Evolutionary conservation across 2,329 filamentous ascomycete species (phyloP), one percentile per base, ranked within the genome.

Genomic region (Sarocladium oryzae): DNA sequence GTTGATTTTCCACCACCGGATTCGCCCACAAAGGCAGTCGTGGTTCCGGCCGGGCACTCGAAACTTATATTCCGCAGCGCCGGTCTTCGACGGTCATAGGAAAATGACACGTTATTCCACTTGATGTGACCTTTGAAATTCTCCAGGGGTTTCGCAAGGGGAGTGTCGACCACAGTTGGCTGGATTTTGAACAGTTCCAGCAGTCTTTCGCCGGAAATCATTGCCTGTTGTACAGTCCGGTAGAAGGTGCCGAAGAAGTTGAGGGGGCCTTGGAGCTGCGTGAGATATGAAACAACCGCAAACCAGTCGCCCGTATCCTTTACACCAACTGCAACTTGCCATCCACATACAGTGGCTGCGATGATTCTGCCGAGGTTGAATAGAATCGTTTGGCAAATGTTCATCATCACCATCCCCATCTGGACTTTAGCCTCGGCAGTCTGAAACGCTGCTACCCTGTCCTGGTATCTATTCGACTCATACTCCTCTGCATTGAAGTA

Each of bases 1-100:
- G 93, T 99, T 2, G 92, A 97, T 68, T 99, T 99, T 57, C 93
- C 93, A 53, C 93, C 93, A 41, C 93, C 93, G 28, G 92, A 97
- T 67, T 97, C 92, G 56, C 93, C 93, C 16, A 99, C 93, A 56
- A 99, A 85, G 1, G 93, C 93, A 5, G 92, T 99, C 0, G 91
- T 97, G 1, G 90, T 96, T 50, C 93, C 93, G 2, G 93, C 91
- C 16, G 75, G 72, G 66, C 91, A 96, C 56, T 86, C 84, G 68
- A 99, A 97, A 56, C 81, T 85, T 46, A 99, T 77, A 41, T 90
- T 85, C 56, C 86, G 84, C 55, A 99, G 71, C 1, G 93, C 93
- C 6, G 90, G 85, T 64, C 89, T 91, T 50, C 90, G 87, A 51
- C 80, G 74, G 65, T 96, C 90, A 63, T 99, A 99, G 30, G 89